Conservation (phyloP, 768 basidiomycete species). For the Termitomyces bulborhizus region DNA sequence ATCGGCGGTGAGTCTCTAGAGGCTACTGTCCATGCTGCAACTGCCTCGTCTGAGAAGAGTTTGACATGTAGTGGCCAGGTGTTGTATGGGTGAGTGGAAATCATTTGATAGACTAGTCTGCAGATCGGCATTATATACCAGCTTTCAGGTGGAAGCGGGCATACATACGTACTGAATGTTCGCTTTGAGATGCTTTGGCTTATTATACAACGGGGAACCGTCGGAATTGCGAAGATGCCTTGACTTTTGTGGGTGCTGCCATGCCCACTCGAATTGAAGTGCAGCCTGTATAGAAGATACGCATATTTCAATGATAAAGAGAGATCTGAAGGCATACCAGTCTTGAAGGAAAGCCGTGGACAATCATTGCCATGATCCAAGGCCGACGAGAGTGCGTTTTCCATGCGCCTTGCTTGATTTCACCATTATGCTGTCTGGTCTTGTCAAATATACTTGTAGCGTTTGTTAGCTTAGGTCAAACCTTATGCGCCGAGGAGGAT, state of each 20-base stretch:
- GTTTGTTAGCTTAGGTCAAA: constrained; percentile 14
- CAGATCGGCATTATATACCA: not conserved
- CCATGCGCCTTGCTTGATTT: constrained; percentile 62
- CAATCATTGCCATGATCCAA: constrained; percentile 85
- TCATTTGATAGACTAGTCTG: constrained; percentile 59
- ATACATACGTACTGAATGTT: constrained; percentile 39
- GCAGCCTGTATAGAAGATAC: constrained; percentile 41
- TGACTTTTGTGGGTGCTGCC: constrained; percentile 73
- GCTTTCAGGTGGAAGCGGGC: not conserved
- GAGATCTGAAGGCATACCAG: constrained; percentile 23
- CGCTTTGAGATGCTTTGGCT: constrained; percentile 29
- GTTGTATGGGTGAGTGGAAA: constrained; percentile 60
- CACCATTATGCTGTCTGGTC: constrained; percentile 74
- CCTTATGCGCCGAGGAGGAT: constrained; percentile 61
- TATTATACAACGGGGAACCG: constrained; percentile 33
- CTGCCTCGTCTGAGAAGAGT: constrained; percentile 62
- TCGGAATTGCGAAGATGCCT: constrained; percentile 50
- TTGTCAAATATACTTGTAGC: not conserved
- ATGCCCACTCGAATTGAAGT: constrained; percentile 79
- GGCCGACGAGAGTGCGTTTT: constrained; percentile 57
- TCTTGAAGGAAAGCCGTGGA: constrained; percentile 77
- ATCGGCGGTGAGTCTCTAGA: constrained; percentile 23
- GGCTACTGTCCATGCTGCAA: constrained; percentile 44
- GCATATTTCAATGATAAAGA: not conserved
- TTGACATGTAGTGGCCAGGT: constrained; percentile 73